Percentiles rank a stretch among this genome's conserved stretches.
phyloP scores from a whole-genome alignment of 306 rosid genomes.

The Dalbergia cochinchinensis region DNA sequence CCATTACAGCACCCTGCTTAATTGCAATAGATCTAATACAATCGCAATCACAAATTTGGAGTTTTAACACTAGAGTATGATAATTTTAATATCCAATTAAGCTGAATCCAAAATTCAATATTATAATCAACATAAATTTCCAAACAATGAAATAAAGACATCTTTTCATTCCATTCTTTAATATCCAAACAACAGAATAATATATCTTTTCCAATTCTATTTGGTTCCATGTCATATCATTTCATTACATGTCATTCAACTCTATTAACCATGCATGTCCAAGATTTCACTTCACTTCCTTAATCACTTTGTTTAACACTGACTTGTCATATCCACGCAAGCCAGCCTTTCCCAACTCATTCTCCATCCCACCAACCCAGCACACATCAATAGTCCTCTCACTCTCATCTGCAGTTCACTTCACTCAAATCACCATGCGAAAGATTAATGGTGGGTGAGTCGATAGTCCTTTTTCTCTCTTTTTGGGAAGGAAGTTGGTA shows the following conservation, averaged over 20 bases:
- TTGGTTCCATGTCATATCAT: no score
- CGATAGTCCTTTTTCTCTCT: neutral
- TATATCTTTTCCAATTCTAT: neutral
- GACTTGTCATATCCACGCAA: neutral
- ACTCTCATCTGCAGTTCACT: neutral
- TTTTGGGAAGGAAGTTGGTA: neutral
- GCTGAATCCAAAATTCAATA: no score
- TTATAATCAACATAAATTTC: no score
- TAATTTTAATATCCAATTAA: no score
- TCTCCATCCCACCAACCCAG: neutral
- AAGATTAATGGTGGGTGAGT: conserved; percentile 17
- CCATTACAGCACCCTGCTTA: no score
- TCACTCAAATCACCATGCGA: neutral
- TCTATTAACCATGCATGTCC: neutral
- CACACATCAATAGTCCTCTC: neutral
- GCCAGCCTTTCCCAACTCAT: neutral
- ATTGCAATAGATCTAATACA: no score
- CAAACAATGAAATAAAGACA: no score
- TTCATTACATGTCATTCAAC: no score
- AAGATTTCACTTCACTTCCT: neutral
- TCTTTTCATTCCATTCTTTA: no score
- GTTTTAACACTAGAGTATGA: no score
- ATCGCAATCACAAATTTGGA: no score
- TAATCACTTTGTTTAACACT: neutral
- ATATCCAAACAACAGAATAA: no score